Conservation (phyloP, 345 rosid genomes). For the Rhodomyrtus tomentosa region DNA sequence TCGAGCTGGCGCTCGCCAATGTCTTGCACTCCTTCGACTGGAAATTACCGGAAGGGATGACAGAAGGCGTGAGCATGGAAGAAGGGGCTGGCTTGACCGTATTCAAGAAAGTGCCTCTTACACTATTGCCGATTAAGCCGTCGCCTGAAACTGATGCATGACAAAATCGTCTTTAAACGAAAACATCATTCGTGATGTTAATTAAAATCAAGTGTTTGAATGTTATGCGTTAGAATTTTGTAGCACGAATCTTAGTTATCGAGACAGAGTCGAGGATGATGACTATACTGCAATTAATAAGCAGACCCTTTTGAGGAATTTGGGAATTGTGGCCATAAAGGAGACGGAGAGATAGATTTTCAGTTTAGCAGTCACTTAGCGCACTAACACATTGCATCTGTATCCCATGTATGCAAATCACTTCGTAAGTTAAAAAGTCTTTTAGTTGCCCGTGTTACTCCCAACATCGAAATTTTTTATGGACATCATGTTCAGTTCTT, state of each 20-base stretch:
- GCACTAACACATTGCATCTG: not conserved
- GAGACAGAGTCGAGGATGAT: no score
- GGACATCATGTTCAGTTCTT: not conserved
- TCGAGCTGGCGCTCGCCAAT: slow-evolving; percentile 29
- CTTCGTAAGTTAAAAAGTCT: not conserved
- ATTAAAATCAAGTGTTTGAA: not conserved
- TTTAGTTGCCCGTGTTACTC: not conserved
- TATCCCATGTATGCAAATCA: not conserved
- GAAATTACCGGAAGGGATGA: slow-evolving; percentile 21
- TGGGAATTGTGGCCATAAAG: not conserved
- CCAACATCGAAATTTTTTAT: not conserved
- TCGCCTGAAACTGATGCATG: not conserved
- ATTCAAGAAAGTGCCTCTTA: slow-evolving; percentile 14
- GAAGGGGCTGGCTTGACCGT: slow-evolving; percentile 22
- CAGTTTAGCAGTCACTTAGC: not conserved
- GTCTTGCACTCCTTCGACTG: slow-evolving; percentile 27
- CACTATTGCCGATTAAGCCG: slow-evolving; percentile 8
- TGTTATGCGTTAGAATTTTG: no score
- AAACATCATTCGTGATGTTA: not conserved
- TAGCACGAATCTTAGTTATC: no score
- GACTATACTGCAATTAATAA: no score
- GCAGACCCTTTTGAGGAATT: no score
- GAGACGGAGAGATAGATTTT: not conserved
- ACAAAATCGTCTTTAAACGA: not conserved
- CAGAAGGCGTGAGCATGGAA: slow-evolving; percentile 20